Conservation (phyloP, 768 basidiomycete genomes). For the Auricularia cornea region DNA sequence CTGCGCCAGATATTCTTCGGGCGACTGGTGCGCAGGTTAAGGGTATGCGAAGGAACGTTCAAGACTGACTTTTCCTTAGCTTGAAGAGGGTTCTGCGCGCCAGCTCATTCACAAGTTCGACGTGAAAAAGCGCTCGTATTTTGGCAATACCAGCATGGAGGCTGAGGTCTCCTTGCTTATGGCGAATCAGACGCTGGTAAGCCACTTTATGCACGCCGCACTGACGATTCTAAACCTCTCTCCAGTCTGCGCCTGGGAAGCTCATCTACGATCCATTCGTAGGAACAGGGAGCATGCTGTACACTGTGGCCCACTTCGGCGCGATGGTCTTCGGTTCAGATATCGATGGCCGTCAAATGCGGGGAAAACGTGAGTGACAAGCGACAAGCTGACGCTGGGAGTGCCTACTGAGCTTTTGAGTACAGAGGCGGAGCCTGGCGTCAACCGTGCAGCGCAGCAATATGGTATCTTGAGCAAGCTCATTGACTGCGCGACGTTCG, state of each 20-base stretch:
- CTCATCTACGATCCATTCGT: constrained; percentile 93
- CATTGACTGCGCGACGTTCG: constrained; percentile 83
- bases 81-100: constrained; percentile 60
- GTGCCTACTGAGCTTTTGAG: constrained; percentile 3
- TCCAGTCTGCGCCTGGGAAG: constrained; percentile 78
- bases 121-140: constrained; percentile 84
- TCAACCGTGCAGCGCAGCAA: constrained; percentile 72
- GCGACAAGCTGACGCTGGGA: neutral
- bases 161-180: constrained; percentile 91
- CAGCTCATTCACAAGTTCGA: constrained; percentile 61
- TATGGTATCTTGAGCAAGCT: constrained; percentile 71
- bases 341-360: constrained; percentile 95
- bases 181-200: constrained; percentile 89
- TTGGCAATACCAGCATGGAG: constrained; percentile 97
- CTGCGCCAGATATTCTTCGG: constrained; percentile 75
- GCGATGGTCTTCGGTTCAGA: constrained; percentile 84
- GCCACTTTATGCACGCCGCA: constrained; percentile 7
- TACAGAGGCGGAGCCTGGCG: constrained; percentile 51
- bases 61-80: constrained; percentile 25
- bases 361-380: constrained; percentile 64
- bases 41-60: constrained; percentile 8
- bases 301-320: constrained; percentile 83
- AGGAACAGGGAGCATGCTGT: constrained; percentile 87
- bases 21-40: constrained; percentile 61
- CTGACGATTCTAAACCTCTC: neutral